These are phyloP conservation scores for Harringtonia lauricola DNA, from an alignment of 2,329 filamentous ascomycete genomes.

Conservation along the genomic window DNA sequence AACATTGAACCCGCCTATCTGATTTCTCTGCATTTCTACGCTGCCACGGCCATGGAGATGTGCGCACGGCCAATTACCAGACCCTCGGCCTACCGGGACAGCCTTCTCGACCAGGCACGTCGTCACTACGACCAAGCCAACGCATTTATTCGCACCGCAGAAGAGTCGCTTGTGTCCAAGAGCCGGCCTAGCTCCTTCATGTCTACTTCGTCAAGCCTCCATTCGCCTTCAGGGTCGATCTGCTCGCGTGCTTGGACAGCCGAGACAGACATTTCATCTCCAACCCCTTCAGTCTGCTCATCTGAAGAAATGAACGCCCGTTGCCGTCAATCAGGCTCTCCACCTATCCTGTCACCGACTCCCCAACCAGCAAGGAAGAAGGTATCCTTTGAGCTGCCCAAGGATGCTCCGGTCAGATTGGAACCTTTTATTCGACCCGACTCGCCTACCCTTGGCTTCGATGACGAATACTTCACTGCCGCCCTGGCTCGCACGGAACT, in stretches of 20 bases:
- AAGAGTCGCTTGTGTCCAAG: slow-evolving; percentile 25
- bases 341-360: slow-evolving; percentile 3
- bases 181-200: slow-evolving; percentile 24
- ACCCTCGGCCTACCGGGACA: slow-evolving; percentile 32
- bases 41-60: slow-evolving; percentile 48
- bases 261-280: slow-evolving; percentile 34
- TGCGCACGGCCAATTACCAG: slow-evolving; percentile 37
- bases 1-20: slow-evolving; percentile 40
- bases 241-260: slow-evolving; percentile 30
- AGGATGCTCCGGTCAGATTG: slow-evolving; percentile 20
- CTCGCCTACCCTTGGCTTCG: slow-evolving; percentile 48
- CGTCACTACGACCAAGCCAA: slow-evolving; percentile 39
- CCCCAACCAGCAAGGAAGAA: slow-evolving; percentile 24
- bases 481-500: slow-evolving; percentile 15
- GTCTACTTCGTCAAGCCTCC: slow-evolving; percentile 26
- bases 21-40: slow-evolving; percentile 50
- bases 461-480: slow-evolving; percentile 26
- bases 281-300: slow-evolving; percentile 31
- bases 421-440: slow-evolving; percentile 44
- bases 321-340: slow-evolving; percentile 4
- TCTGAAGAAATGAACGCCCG: slow-evolving; percentile 21
- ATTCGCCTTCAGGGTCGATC: slow-evolving; percentile 35
- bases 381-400: slow-evolving; percentile 31
- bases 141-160: slow-evolving; percentile 33
- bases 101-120: slow-evolving; percentile 39